Conservation (phyloP, 805 yeast species). For the Candida michaelii region DNA sequence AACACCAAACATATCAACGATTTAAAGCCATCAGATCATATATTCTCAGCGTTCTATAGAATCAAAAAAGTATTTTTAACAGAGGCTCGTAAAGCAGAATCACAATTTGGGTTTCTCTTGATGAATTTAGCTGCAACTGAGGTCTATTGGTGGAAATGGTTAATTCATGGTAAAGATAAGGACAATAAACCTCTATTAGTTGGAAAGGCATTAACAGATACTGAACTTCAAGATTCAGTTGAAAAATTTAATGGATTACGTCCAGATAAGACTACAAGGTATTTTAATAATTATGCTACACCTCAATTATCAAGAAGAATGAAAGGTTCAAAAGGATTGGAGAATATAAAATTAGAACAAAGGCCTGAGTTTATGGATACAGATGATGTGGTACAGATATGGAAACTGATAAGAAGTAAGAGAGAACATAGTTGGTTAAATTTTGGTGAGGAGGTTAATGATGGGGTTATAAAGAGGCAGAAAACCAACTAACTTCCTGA, state of each 20-base stretch:
- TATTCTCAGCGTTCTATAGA: slow-evolving; percentile 15
- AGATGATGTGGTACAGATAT: slow-evolving; percentile 19
- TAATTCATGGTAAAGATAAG: slow-evolving; percentile 35
- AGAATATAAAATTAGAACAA: slow-evolving; percentile 14
- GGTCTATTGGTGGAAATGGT: slow-evolving; percentile 41
- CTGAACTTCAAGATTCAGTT: slow-evolving; percentile 20
- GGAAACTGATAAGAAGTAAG: slow-evolving; percentile 31
- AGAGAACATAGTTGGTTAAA: slow-evolving; percentile 27
- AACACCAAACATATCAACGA: slow-evolving; percentile 38
- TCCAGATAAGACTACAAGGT: slow-evolving; percentile 34
- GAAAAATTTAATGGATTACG: slow-evolving; percentile 19
- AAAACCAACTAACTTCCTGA: too few species aligned
- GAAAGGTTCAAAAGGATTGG: slow-evolving; percentile 36
- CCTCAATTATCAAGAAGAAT: slow-evolving; percentile 43
- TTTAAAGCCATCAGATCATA: slow-evolving; percentile 18
- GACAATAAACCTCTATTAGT: slow-evolving; percentile 30
- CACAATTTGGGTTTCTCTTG: slow-evolving; percentile 26
- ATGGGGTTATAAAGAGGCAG: slow-evolving; percentile 1
- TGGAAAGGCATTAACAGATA: slow-evolving; percentile 19
- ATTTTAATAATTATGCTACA: slow-evolving; percentile 42
- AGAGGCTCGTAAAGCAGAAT: slow-evolving; percentile 23
- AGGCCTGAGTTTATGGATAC: slow-evolving; percentile 1
- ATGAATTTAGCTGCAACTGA: slow-evolving; percentile 29
- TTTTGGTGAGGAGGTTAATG: slow-evolving; percentile 18
- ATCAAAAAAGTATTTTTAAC: slow-evolving; percentile 29